Base-by-base conservation (phyloP, 345 rosid genomes). In the Rhizophora apiculata region DNA sequence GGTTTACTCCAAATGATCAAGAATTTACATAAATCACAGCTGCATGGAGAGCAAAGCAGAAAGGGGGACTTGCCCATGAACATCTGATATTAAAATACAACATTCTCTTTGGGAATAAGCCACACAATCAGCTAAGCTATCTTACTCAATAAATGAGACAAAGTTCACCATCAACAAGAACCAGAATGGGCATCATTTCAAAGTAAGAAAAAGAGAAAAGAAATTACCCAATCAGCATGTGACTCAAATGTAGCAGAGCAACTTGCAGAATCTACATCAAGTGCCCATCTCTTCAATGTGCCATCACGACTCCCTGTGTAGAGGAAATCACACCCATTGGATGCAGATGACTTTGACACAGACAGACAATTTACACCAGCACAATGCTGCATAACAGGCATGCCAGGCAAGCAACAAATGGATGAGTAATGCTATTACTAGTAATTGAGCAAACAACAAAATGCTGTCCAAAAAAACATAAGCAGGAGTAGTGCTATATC, bases 271-370 rank as follows among this genome's bases (percentile, higher is more conserved):
- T 85, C 88, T 58, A 87, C 95, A 8, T 79, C 85, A 77, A 96
- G 76, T 29, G 80, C 71, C 99, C 99, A 96, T 81, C 98, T 86
- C 89, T 92, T 96, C 78, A 96, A 78, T 8, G 93, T 96, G 60
- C 99, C 98, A 84, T 96, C 99, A 73, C 99, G 99, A 75, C 99
- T 96, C 71, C 99, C 99, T 13, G 98, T 90, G 81, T 86, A 96
- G 54, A 96, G 90, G 83, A 79, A 82, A 73, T 85, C 79, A 49
- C 69, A 53, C 62, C 82, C 88, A 76, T 80, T 78, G 67, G 87
- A 77, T 58, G 65, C 81, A 65, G 85, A 78, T 46, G 98, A 74
- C 72, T 85, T 90, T 75, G 77, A 82, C 27, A 90, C 77, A 75
- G 91, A 82, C 83, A 96, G 78, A 85, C 96, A 89, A 82, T 96